These are phyloP conservation scores for Boletus rubroflammeus DNA, from an alignment of 768 basidiomycete genomes.

Conservation along the genomic window DNA sequence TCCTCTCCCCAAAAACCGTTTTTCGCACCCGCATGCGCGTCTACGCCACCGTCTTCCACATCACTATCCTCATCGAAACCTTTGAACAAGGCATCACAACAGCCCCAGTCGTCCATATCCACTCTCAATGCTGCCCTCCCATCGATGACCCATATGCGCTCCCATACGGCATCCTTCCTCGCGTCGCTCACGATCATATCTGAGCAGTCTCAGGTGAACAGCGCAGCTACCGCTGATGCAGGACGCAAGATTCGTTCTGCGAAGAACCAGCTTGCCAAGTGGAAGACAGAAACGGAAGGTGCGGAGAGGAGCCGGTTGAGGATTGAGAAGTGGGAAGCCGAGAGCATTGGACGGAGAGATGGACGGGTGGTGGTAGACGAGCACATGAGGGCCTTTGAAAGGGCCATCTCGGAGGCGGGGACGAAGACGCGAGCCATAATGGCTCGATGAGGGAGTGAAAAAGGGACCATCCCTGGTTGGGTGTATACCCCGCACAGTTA, in stretches of 20 bases:
- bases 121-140: slow-evolving; percentile 41
- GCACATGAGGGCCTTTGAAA: slow-evolving; percentile 72
- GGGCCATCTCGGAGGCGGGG: slow-evolving; percentile 67
- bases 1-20: slow-evolving; percentile 54
- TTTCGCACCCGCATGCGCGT: slow-evolving; percentile 47
- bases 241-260: slow-evolving; percentile 82
- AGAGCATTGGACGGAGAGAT: slow-evolving; percentile 41
- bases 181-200: slow-evolving; percentile 73
- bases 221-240: slow-evolving; percentile 79
- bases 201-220: slow-evolving; percentile 86
- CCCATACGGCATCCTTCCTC: slow-evolving; percentile 70
- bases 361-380: slow-evolving; percentile 74
- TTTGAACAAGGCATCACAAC: slow-evolving; percentile 15
- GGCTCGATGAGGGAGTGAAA: slow-evolving; percentile 49
- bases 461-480: neutral
- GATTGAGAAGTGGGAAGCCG: slow-evolving; percentile 82
- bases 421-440: slow-evolving; percentile 78
- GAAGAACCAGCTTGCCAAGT: slow-evolving; percentile 78
- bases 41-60: slow-evolving; percentile 52
- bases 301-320: slow-evolving; percentile 73
- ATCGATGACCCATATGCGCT: slow-evolving; percentile 67
- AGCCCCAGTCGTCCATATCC: slow-evolving; percentile 28
- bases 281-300: slow-evolving; percentile 80
- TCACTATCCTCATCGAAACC: slow-evolving; percentile 33
- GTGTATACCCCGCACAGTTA: slow-evolving; percentile 8